Evolutionary conservation across 139 green algal species (phyloP), one percentile per base, ranked within the genome.

Genomic region (Deuterostichococcus epilithicus): DNA sequence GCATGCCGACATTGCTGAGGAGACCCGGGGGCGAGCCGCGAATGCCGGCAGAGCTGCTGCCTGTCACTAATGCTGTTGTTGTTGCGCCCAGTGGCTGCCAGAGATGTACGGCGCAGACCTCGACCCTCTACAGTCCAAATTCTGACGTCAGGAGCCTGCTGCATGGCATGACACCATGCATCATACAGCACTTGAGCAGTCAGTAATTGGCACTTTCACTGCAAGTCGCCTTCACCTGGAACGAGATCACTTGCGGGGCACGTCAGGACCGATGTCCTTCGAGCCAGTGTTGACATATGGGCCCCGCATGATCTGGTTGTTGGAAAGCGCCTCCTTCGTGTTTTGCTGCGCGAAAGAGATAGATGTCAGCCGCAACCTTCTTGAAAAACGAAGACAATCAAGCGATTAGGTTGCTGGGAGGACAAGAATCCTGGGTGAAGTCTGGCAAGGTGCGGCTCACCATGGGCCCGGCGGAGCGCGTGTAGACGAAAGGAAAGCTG

Each of bases 261-360:
- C 59, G 75, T 92, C 88, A 2, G 81, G 83, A 3, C 89, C 89
- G 23, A 86, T 77, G 74, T 94, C 89, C 37, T 78, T 87, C 18
- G 81, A 89, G 20, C 86, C 88, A 5, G 78, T 82, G 83, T 94
- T 94, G 36, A 81, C 84, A 82, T 93, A 94, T 2, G 87, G 80
- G 5, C 89, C 89, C 5, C 89, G 81, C 8, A 91, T 84, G 33
- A 70, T 58, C 33, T 81, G 80, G 39, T 90, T 77, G 32, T 67
- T 25, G 59, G 75, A 70, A n/a, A 89, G 67, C 6, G 78, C 32
- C 66, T 82, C 84, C 34, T 68, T 76, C 4, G 80, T 52, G n/a
- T 89, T 76, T 33, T 83, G 35, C 80, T 90, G 78, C 69, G 72
- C 15, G 30, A 63, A 4, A 76, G 5, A 15, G 44, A 20, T 20